Base-by-base conservation (phyloP, 2,329 filamentous ascomycete genomes). In the Cercospora zeae-maydis region DNA sequence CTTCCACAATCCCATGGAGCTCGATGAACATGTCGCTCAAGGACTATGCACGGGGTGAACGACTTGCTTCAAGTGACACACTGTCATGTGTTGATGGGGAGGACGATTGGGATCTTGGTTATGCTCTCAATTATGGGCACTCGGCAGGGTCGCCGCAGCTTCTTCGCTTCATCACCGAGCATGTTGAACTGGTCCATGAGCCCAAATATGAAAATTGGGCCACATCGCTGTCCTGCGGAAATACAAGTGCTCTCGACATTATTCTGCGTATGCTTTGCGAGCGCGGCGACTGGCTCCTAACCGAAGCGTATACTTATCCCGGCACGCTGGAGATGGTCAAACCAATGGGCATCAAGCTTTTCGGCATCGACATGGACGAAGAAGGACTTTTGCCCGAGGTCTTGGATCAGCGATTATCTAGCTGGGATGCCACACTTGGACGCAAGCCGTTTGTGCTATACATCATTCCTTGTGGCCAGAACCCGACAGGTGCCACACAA, bases 141-240 rank as follows among this genome's bases (percentile, higher is more conserved):
- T 66, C 68, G n/a, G 62, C 66, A 8, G 71, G 72, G 4, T 69
- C 67, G 24, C 65, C 63, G 3, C 66, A 71, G 59, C 45, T 74
- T 1, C 59, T 75, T 9, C 65, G 66, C 2, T 73, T 68, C 63
- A 51, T 75, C 27, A 72, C 70, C 4, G 71, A 73, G 59, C 71
- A 74, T 56, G 63, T 71, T 1, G 66, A 70, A 36, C 52, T 74
- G 5, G 64, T 75, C 14, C 72, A 75, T 33, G 53, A 72, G 16
- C 73, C 73, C 8, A 71, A 69, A 3, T 75, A 75, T 56, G 51
- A 62, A 9, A 72, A 75, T 45, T 75, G 74, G 73, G 67, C 71
- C 30, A 63, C 63, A 19, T 67, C 64, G 47, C 49, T 75, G 36
- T 75, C 72, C 0, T 68, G 69, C 59, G 74, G 74, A 0, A 72